Evolutionary conservation across 2,329 filamentous ascomycete genomes (phyloP), one percentile per base, ranked within the genome.

Genomic region (Colletotrichum spinosum): DNA sequence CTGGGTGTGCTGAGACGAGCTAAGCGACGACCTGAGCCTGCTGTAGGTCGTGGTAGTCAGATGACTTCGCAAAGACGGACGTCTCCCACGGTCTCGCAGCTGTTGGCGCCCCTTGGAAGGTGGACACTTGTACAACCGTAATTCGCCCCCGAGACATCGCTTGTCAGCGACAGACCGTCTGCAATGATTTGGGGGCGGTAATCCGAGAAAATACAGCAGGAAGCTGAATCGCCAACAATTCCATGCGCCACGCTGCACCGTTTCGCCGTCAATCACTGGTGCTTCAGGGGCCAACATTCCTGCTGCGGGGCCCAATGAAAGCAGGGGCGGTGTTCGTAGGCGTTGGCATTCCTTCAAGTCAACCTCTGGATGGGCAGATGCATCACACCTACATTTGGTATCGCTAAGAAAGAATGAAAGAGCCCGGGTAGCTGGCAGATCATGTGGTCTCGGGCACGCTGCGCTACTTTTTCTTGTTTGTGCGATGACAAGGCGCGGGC

Each of bases 321-420:
- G 37, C 51, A 52, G 56, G 62, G 57, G n/a, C 41, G 46, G 41
- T 25, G 46, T 56, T n/a, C 51, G 55, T 15, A 17, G 39, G 46
- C 25, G 39, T 50, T 33, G 51, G 50, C 42, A 33, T 56, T 25
- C 49, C 42, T 49, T 56, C 52, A 55, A 51, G 25, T 45, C 39
- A 50, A 17, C 8, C 48, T 61, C 38, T 65, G 57, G 51, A 57
- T 61, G 62, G 62, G 35, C 17, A 25, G 48, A 46, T 53, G 55
- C 60, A 55, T 65, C 60, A 67, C 64, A 67, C 64, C 64, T 60
- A 67, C 64, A 65, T 67, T 67, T 67, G 60, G 41, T 12, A 51
- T 51, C 17, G 58, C 41, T 33, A 51, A 58, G 13, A 38, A 50
- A 13, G 35, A 15, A 44, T 48, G 17, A 35, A 44, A 25, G 4